Evolutionary conservation across 148 eudicot genomes (phyloP).

Genomic region (Amaranthus cruentus): DNA sequence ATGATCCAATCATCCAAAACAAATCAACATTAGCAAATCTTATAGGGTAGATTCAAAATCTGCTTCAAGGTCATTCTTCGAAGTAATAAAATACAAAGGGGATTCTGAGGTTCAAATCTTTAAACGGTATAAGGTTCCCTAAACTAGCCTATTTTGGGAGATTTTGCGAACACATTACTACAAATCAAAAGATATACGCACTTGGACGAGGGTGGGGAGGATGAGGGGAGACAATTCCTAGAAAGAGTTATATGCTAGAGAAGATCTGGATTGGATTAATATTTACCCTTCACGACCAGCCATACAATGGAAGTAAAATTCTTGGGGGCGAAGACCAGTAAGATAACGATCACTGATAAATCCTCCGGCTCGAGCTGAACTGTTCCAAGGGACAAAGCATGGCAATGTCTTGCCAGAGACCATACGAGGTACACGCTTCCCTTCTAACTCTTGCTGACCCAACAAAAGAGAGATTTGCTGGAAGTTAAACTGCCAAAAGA

Average conservation of each 20-base stretch:
- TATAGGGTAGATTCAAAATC: not conserved
- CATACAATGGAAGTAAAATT: slow-evolving; percentile 97
- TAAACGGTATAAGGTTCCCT: not conserved
- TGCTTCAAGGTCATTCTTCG: not conserved
- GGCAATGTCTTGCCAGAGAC: slow-evolving; percentile 97
- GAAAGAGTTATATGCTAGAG: not conserved
- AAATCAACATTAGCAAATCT: too few relatives aligned
- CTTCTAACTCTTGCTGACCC: slow-evolving; percentile 99
- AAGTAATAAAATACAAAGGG: not conserved
- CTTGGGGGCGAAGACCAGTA: slow-evolving; percentile 91
- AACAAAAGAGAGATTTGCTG: slow-evolving; percentile 92
- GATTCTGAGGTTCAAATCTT: not conserved
- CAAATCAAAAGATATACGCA: not conserved
- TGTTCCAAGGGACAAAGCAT: slow-evolving; percentile 88
- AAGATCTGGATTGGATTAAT: not conserved
- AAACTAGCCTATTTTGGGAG: not conserved
- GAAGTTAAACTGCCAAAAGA: slow-evolving; percentile 70
- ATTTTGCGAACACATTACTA: not conserved
- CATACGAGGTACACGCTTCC: slow-evolving; percentile 98
- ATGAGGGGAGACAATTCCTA: not conserved
- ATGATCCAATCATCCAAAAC: too few relatives aligned
- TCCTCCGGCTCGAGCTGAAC: slow-evolving; percentile 91
- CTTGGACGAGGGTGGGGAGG: not conserved
- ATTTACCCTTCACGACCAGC: slow-evolving; percentile 99
- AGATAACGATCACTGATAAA: slow-evolving; percentile 95